A percentile compares a stretch with the other conserved stretches of the same genome.
phyloP scores from a whole-genome alignment of 495 filamentous ascomycete genomes.

The Talaromyces stipitatus region DNA sequence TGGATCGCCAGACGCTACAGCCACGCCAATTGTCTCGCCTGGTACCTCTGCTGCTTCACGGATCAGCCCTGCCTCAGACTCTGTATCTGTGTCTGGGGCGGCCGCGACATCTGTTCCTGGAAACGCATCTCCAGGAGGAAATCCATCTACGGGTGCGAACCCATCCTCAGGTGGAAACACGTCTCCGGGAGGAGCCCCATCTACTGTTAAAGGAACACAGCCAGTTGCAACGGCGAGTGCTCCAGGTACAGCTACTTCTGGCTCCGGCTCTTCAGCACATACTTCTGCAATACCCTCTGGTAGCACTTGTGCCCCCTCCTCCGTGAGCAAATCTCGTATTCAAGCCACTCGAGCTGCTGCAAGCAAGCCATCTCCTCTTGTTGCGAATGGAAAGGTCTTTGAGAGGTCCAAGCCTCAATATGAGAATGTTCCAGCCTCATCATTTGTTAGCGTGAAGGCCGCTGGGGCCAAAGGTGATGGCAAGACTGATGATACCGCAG shows the following conservation, averaged over 20 bases:
- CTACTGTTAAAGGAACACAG: not conserved
- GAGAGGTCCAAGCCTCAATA: constrained; percentile 65
- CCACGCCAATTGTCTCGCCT: not conserved
- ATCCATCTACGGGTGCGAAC: too few relatives aligned
- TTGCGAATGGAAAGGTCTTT: constrained; percentile 47
- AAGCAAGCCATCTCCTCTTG: constrained; percentile 30
- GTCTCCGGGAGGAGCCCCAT: too few relatives aligned
- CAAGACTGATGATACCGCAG: constrained; percentile 49
- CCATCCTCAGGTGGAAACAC: too few relatives aligned
- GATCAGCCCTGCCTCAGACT: not conserved
- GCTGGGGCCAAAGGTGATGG: constrained; percentile 74
- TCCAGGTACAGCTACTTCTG: not conserved
- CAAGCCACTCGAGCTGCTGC: constrained; percentile 25
- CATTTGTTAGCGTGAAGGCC: constrained; percentile 64
- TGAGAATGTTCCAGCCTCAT: constrained; percentile 34
- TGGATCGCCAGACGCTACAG: not conserved
- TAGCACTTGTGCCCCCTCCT: constrained; percentile 24
- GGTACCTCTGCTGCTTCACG: not conserved
- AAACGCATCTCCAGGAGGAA: too few relatives aligned
- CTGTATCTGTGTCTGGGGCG: not conserved
- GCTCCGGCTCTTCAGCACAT: not conserved
- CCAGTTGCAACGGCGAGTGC: not conserved
- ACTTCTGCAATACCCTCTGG: not conserved
- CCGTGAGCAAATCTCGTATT: constrained; percentile 11
- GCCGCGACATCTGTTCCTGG: not conserved